Percentiles rank a stretch among this genome's conserved stretches.
Conservation (phyloP, 495 filamentous ascomycete genomes). For the Entonaema liquescens region DNA sequence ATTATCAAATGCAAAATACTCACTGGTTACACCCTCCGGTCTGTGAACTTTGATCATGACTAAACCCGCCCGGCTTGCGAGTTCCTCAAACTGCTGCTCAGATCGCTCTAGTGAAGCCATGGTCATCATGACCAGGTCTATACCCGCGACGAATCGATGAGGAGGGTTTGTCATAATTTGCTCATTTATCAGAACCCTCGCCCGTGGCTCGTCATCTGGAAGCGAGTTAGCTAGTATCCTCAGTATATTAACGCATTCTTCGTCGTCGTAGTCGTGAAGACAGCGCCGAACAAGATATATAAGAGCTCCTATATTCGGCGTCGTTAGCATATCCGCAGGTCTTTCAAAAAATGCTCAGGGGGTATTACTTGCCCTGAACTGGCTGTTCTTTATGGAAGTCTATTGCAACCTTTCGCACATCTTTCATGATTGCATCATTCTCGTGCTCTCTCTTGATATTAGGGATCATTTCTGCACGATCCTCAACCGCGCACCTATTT, state of each 20-base stretch:
- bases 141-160: conserved; percentile 19
- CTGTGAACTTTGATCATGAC: conserved; percentile 20
- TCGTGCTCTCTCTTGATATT: conserved; percentile 10
- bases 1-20: no score
- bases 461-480: conserved; percentile 43
- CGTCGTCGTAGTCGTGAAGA: conserved; percentile 50
- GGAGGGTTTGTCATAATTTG: conserved; percentile 45
- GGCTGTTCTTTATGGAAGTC: conserved; percentile 47
- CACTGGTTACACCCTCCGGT: conserved; percentile 2
- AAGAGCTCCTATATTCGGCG: conserved; percentile 38
- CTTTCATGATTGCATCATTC: conserved; percentile 34
- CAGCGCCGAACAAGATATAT: conserved; percentile 51
- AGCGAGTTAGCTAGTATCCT: conserved; percentile 35
- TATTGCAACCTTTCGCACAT: conserved; percentile 39
- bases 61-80: conserved; percentile 13
- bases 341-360: no score
- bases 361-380: conserved; percentile 34
- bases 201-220: conserved; percentile 24
- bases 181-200: conserved; percentile 48
- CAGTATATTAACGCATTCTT: conserved; percentile 43
- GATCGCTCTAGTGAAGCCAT: conserved; percentile 15
- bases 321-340: neutral
- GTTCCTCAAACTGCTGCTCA: conserved; percentile 20
- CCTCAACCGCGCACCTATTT: conserved; percentile 45
- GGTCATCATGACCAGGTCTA: conserved; percentile 37